Evolutionary conservation across 1,139 yeast genomes (phyloP).

Genomic region (Yamadazyma kanchanaburiensis): DNA sequence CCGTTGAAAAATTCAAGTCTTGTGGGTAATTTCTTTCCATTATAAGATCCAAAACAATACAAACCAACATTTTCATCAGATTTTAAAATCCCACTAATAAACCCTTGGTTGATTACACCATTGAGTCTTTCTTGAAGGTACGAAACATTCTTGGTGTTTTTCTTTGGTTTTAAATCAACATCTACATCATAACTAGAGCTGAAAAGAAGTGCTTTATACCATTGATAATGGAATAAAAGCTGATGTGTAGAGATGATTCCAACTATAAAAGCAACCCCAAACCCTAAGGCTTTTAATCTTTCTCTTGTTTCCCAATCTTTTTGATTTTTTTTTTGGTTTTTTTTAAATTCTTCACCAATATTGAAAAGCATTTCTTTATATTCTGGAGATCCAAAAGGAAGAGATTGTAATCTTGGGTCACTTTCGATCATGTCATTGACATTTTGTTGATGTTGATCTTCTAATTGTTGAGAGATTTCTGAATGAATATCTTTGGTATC

Average conservation of each 20-base stretch:
- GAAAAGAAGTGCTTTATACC: conserved; percentile 20
- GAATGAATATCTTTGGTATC: conserved; percentile 12
- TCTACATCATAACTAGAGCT: conserved; percentile 26
- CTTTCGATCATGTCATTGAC: conserved; percentile 24
- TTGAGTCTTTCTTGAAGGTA: conserved; percentile 12
- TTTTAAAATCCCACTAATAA: conserved; percentile 5
- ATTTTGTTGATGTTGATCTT: conserved; percentile 16
- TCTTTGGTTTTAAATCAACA: conserved; percentile 15
- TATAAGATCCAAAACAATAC: conserved; percentile 36
- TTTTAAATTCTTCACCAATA: conserved; percentile 26
- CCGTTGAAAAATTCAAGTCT: conserved; percentile 66
- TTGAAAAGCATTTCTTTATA: conserved; percentile 31
- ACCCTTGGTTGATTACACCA: conserved; percentile 21
- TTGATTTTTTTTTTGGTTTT: conserved; percentile 19
- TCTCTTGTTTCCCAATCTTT: conserved; percentile 28
- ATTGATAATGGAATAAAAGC: conserved; percentile 39
- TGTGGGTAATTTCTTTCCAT: conserved; percentile 48
- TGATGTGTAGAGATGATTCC: conserved; percentile 38
- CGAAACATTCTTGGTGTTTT: conserved; percentile 22
- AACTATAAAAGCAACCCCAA: conserved; percentile 30
- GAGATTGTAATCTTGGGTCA: conserved; percentile 32
- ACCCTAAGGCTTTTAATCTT: conserved; percentile 31
- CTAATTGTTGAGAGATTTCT: conserved; percentile 8
- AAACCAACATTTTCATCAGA: conserved; percentile 31
- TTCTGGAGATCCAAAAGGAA: conserved; percentile 35